Evolutionary conservation across 1,284 basidiomycete genomes (phyloP).

Genomic region (Meira nashicola): DNA sequence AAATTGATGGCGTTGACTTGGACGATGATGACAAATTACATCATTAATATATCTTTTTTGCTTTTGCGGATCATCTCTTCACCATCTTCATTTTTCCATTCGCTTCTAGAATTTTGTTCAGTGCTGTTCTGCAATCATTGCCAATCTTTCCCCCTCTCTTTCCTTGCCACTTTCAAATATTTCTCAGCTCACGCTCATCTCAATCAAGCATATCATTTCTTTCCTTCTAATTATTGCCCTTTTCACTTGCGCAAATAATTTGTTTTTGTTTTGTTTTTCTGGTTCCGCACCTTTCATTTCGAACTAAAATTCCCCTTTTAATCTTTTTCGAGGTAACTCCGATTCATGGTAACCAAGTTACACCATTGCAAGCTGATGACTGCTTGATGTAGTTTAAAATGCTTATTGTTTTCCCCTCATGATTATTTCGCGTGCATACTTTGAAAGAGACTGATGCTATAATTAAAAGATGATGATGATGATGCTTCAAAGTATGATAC

Average conservation of each 20-base stretch:
- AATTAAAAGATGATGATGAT: too few species aligned
- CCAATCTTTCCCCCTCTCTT: neutral
- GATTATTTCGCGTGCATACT: too few species aligned
- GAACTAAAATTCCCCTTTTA: neutral
- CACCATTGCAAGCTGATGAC: neutral
- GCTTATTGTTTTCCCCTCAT: neutral
- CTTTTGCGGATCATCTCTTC: neutral
- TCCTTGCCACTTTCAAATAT: neutral
- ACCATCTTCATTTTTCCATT: neutral
- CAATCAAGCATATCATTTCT: neutral
- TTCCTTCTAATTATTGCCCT: neutral
- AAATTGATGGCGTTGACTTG: conserved; percentile 57
- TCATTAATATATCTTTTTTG: neutral
- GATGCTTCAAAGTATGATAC: too few species aligned
- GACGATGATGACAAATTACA: conserved; percentile 9
- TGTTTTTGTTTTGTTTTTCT: neutral
- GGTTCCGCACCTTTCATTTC: neutral
- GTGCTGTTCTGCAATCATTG: neutral
- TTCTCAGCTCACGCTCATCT: neutral
- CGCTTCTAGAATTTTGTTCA: neutral
- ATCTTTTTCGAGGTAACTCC: neutral
- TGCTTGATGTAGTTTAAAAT: conserved; percentile 2
- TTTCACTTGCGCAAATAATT: too few species aligned
- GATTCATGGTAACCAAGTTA: neutral
- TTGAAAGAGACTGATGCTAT: too few species aligned